These are phyloP conservation scores for Hypoxylon subgilvum DNA, from an alignment of 495 filamentous ascomycete species.

Conservation along the genomic window DNA sequence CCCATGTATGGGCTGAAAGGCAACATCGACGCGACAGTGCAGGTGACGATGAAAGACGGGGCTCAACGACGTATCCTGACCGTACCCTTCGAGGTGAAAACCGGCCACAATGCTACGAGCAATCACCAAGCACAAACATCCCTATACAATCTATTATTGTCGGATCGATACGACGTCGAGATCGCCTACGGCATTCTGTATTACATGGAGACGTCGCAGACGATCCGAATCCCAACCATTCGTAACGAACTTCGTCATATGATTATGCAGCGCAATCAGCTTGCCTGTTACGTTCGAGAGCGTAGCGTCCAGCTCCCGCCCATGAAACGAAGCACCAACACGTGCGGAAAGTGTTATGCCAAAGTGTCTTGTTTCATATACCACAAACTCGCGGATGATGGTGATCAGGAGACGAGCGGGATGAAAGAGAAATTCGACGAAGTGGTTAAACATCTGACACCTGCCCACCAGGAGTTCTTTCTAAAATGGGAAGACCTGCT, in stretches of 20 bases:
- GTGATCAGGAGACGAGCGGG: slow-evolving; percentile 78
- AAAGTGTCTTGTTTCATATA: slow-evolving; percentile 90
- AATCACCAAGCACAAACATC: slow-evolving; percentile 91
- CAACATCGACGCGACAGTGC: slow-evolving; percentile 97
- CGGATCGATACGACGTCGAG: slow-evolving; percentile 92
- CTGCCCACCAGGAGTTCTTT: slow-evolving; percentile 80
- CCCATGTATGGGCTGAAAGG: slow-evolving; percentile 96
- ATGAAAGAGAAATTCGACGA: slow-evolving; percentile 77
- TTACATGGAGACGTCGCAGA: slow-evolving; percentile 89
- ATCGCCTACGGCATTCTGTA: slow-evolving; percentile 89
- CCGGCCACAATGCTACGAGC: slow-evolving; percentile 77
- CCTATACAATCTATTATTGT: slow-evolving; percentile 89
- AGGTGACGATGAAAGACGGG: slow-evolving; percentile 78
- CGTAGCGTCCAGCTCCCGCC: slow-evolving; percentile 75
- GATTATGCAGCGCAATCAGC: slow-evolving; percentile 92
- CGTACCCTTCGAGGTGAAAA: slow-evolving; percentile 94
- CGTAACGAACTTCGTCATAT: slow-evolving; percentile 88
- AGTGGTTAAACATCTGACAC: slow-evolving; percentile 73
- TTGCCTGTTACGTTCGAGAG: slow-evolving; percentile 83
- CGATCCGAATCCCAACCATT: slow-evolving; percentile 79
- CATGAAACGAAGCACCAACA: slow-evolving; percentile 78
- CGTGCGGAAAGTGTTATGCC: slow-evolving; percentile 85
- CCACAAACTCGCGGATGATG: slow-evolving; percentile 87
- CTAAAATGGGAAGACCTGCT: slow-evolving; percentile 91
- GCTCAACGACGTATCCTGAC: slow-evolving; percentile 69